Conservation (phyloP, 106 monocot species). For the Agapanthus africanus region DNA sequence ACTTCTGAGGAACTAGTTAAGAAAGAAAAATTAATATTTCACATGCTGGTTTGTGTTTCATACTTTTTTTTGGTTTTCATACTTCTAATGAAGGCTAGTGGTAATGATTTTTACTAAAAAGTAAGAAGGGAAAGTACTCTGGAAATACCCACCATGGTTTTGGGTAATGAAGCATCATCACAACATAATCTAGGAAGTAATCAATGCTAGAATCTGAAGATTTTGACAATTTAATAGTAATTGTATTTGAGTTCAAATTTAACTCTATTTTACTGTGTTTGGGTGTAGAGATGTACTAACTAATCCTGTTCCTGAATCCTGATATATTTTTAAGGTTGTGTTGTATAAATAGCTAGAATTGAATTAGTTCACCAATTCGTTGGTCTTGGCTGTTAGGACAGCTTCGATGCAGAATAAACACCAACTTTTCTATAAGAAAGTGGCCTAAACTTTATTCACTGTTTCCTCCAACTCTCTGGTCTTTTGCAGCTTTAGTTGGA, state of each 20-base stretch:
- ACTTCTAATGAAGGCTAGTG: not conserved
- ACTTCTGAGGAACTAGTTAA: not conserved
- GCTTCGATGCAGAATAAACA: no score
- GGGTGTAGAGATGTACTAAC: not conserved
- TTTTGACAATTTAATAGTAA: not conserved
- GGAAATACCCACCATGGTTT: not conserved
- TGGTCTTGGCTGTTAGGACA: no score
- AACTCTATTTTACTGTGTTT: not conserved
- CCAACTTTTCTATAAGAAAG: no score
- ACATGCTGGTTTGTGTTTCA: not conserved
- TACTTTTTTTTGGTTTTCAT: not conserved
- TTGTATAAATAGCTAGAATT: no score
- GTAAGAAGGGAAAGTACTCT: not conserved
- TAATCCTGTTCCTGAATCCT: not conserved
- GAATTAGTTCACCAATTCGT: no score
- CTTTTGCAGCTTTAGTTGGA: conserved; percentile 85
- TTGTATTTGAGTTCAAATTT: not conserved
- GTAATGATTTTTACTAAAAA: not conserved
- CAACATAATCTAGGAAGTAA: not conserved
- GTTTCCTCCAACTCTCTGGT: not conserved
- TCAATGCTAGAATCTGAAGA: not conserved
- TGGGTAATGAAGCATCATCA: not conserved
- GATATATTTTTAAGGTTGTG: no score
- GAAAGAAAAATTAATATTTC: not conserved
- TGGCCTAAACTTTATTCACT: not conserved